Conservation (phyloP, 2,329 filamentous ascomycete species). For the Nakataea oryzae region DNA sequence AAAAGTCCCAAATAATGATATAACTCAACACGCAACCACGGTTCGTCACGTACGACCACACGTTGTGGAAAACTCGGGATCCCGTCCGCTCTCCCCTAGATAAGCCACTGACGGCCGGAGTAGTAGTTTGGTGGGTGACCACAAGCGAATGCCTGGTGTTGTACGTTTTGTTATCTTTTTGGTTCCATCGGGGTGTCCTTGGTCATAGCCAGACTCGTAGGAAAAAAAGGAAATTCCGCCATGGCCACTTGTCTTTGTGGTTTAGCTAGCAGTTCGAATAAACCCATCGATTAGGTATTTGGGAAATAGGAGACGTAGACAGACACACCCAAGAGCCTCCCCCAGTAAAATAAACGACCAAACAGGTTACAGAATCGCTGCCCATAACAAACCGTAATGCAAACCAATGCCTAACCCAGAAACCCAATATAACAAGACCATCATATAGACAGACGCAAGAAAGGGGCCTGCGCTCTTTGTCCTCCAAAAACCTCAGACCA, state of each 20-base stretch:
- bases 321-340: no score
- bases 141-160: not conserved
- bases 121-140: not conserved
- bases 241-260: not conserved
- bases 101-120: not conserved
- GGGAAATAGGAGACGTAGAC: not conserved
- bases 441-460: not conserved
- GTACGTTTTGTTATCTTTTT: not conserved
- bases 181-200: not conserved
- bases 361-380: not conserved
- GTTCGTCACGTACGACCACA: not conserved
- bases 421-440: not conserved
- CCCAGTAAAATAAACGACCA: not conserved
- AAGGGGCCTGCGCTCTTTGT: not conserved
- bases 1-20: no score
- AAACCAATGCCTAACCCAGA: not conserved
- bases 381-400: not conserved
- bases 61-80: slow-evolving; percentile 1
- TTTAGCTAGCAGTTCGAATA: not conserved
- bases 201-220: no score
- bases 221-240: no score
- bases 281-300: not conserved
- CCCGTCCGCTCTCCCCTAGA: slow-evolving; percentile 3
- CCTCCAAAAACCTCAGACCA: not conserved
- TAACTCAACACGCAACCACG: not conserved